Evolutionary conservation across 371 early-diverging fungal genomes (phyloP).

Genomic region (Mucor sp.): DNA sequence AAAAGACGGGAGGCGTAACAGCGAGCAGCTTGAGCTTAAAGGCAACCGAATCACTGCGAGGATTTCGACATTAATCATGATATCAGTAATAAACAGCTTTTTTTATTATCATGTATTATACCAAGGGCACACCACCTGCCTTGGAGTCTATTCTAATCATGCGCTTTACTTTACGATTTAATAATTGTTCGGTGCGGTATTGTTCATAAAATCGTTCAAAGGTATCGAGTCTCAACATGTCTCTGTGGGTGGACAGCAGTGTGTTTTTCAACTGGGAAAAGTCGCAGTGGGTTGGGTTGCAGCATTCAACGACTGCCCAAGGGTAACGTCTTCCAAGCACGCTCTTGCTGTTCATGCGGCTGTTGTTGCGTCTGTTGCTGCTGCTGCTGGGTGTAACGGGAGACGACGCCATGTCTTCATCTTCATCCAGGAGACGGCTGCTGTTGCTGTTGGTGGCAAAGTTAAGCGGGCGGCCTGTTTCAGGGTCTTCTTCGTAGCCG

Average conservation of each 20-base stretch:
- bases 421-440: not conserved
- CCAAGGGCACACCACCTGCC: not conserved
- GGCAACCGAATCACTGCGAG: slow-evolving; percentile 46
- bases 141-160: slow-evolving; percentile 15
- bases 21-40: slow-evolving; percentile 40
- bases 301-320: slow-evolving; percentile 94
- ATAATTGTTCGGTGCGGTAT: slow-evolving; percentile 82
- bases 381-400: not conserved
- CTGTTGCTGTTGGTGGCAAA: not conserved
- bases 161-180: slow-evolving; percentile 36
- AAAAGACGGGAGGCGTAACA: slow-evolving; percentile 28
- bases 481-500: slow-evolving; percentile 63
- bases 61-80: slow-evolving; percentile 39
- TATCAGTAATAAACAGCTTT: not conserved
- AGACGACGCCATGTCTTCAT: slow-evolving; percentile 30
- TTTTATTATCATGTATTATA: not conserved
- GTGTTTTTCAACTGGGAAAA: slow-evolving; percentile 60
- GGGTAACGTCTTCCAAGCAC: slow-evolving; percentile 89
- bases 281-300: slow-evolving; percentile 83
- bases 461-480: slow-evolving; percentile 35
- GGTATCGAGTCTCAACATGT: slow-evolving; percentile 83
- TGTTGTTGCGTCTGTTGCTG: not conserved
- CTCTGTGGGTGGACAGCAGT: slow-evolving; percentile 67
- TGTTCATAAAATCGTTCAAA: slow-evolving; percentile 86
- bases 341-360: not conserved